These are phyloP conservation scores for Amanita jacksonii DNA, from an alignment of 768 basidiomycete species.

Conservation along the genomic window DNA sequence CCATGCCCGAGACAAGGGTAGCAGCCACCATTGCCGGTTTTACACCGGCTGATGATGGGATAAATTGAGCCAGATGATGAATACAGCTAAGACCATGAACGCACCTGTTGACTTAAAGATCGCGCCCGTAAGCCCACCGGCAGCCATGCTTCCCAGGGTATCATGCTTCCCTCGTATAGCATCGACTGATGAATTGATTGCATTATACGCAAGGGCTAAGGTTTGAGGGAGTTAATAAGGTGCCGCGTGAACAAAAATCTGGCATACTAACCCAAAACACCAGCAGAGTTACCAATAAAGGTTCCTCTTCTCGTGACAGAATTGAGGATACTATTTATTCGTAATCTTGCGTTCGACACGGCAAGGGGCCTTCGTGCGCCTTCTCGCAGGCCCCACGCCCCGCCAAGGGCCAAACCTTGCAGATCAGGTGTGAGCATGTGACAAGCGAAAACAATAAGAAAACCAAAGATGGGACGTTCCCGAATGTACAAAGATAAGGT, in stretches of 20 bases:
- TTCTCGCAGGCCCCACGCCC: slow-evolving; percentile 93
- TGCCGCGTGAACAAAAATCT: slow-evolving; percentile 18
- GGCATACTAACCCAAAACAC: slow-evolving; percentile 78
- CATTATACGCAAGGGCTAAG: slow-evolving; percentile 92
- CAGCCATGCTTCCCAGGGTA: slow-evolving; percentile 81
- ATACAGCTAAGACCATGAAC: slow-evolving; percentile 27
- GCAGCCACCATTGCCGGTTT: slow-evolving; percentile 85
- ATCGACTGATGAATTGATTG: slow-evolving; percentile 91
- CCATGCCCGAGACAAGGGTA: slow-evolving; percentile 79
- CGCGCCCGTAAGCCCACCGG: slow-evolving; percentile 84
- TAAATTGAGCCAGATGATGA: slow-evolving; percentile 21
- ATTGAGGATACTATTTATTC: slow-evolving; percentile 96
- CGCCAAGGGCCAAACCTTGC: slow-evolving; percentile 90
- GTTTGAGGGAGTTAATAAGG: slow-evolving; percentile 22
- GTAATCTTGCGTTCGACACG: slow-evolving; percentile 75
- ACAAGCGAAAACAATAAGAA: slow-evolving; percentile 76
- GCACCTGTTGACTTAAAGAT: slow-evolving; percentile 92
- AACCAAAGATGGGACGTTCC: slow-evolving; percentile 44
- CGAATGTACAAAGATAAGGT: slow-evolving; percentile 55
- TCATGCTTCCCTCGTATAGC: slow-evolving; percentile 86
- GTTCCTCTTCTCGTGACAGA: slow-evolving; percentile 94
- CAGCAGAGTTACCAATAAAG: slow-evolving; percentile 97
- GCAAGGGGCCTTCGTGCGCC: slow-evolving; percentile 83
- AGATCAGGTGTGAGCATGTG: slow-evolving; percentile 59
- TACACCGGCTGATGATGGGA: slow-evolving; percentile 69